Percentiles rank a stretch among this genome's conserved stretches.
phyloP scores from a whole-genome alignment of 2,329 filamentous ascomycete species.

The Pseudopithomyces maydicus region DNA sequence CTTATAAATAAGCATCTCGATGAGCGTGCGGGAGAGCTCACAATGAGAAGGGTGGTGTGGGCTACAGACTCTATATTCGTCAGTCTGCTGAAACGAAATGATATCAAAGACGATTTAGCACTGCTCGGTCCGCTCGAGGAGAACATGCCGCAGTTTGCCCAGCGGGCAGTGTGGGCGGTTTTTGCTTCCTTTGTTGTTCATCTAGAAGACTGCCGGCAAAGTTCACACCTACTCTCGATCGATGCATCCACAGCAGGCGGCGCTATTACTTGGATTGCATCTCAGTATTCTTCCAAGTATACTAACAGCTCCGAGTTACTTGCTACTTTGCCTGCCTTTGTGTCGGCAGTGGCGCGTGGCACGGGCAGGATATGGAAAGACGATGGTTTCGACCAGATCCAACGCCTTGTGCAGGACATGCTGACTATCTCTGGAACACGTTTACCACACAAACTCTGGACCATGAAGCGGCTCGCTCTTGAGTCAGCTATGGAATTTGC shows the following conservation, averaged over 20 bases:
- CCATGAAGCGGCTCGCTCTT: conserved; percentile 42
- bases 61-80: conserved; percentile 31
- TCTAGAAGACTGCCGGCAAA: conserved; percentile 19
- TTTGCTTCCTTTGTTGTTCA: conserved; percentile 32
- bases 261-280: conserved; percentile 25
- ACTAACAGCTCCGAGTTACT: conserved; percentile 27
- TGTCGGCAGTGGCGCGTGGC: conserved; percentile 40
- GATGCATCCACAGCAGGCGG: conserved; percentile 15
- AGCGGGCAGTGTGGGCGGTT: conserved; percentile 33
- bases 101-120: conserved; percentile 29
- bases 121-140: conserved; percentile 28
- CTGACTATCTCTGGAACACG: conserved; percentile 25
- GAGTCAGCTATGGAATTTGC: conserved; percentile 46
- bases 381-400: conserved; percentile 41
- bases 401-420: conserved; percentile 35
- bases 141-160: conserved; percentile 33
- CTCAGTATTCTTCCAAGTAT: conserved; percentile 28
- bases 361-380: conserved; percentile 42
- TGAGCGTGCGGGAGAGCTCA: conserved; percentile 16
- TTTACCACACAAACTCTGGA: conserved; percentile 40
- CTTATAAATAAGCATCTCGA: conserved; percentile 29
- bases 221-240: conserved; percentile 10
- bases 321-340: conserved; percentile 31
- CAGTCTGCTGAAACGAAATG: conserved; percentile 26
- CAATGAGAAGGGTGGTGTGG: conserved; percentile 24